These are phyloP conservation scores for Collybia sordida DNA, from an alignment of 768 basidiomycete genomes.

Conservation along the genomic window DNA sequence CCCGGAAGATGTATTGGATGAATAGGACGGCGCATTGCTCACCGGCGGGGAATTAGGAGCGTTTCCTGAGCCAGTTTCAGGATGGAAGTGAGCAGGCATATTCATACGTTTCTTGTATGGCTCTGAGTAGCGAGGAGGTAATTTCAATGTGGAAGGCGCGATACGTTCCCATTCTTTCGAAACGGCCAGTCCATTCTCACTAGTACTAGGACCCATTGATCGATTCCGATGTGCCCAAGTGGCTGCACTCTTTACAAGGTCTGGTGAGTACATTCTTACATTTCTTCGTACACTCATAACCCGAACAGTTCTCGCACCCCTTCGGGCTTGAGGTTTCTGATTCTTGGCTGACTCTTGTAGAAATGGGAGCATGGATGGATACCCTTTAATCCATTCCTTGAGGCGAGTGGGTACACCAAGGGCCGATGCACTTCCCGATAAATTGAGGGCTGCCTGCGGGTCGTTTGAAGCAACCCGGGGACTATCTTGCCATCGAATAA, in stretches of 20 bases:
- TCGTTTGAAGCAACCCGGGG: slow-evolving; percentile 26
- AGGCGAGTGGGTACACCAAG: slow-evolving; percentile 82
- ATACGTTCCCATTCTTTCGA: slow-evolving; percentile 82
- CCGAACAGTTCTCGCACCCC: slow-evolving; percentile 75
- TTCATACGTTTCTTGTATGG: slow-evolving; percentile 77
- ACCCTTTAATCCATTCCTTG: slow-evolving; percentile 88
- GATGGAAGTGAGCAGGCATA: slow-evolving; percentile 59
- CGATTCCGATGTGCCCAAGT: slow-evolving; percentile 41
- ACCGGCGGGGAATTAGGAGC: slow-evolving; percentile 17
- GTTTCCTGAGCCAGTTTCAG: slow-evolving; percentile 38
- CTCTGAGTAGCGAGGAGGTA: slow-evolving; percentile 72
- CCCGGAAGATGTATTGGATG: slow-evolving; percentile 39
- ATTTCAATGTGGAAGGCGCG: slow-evolving; percentile 56
- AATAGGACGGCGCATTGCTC: slow-evolving; percentile 35
- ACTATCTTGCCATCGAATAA: slow-evolving; percentile 79
- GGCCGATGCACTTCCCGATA: slow-evolving; percentile 51
- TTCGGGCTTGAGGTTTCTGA: slow-evolving; percentile 62
- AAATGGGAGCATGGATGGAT: slow-evolving; percentile 75
- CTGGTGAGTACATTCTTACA: slow-evolving; percentile 84
- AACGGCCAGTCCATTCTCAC: slow-evolving; percentile 45
- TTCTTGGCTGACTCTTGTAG: slow-evolving; percentile 38
- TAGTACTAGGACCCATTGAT: slow-evolving; percentile 18
- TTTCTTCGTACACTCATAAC: slow-evolving; percentile 77
- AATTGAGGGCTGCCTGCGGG: slow-evolving; percentile 21
- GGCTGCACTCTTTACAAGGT: slow-evolving; percentile 69